phyloP scores from a whole-genome alignment of 2,329 filamentous ascomycete species.

The Mycogone perniciosa region DNA sequence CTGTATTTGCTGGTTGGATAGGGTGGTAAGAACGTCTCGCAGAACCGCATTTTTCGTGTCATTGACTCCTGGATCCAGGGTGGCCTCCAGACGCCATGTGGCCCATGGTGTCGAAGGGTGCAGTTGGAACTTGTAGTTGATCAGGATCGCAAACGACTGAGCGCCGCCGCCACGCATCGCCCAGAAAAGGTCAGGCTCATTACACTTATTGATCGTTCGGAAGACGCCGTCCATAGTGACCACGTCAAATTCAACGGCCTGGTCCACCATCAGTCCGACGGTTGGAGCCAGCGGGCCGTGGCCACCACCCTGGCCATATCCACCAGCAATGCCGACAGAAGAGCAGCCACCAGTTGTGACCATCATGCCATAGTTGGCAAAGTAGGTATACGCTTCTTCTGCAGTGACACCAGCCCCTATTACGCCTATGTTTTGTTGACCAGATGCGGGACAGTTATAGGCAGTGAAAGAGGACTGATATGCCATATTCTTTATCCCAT shows the following conservation, averaged over 20 bases:
- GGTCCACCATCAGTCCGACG: conserved; percentile 51
- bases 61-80: conserved; percentile 12
- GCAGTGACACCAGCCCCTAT: conserved; percentile 2
- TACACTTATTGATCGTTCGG: conserved; percentile 35
- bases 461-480: conserved; percentile 14
- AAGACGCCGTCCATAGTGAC: conserved; percentile 40
- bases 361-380: not conserved
- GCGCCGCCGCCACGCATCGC: conserved; percentile 49
- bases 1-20: not conserved
- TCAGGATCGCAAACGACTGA: not conserved
- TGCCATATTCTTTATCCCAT: conserved; percentile 37
- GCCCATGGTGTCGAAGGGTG: conserved; percentile 2
- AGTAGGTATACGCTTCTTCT: not conserved
- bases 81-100: conserved; percentile 2
- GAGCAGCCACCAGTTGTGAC: conserved; percentile 38
- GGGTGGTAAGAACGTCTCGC: not conserved
- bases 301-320: conserved; percentile 52
- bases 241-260: conserved; percentile 45
- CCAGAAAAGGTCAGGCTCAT: conserved; percentile 53
- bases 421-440: not conserved
- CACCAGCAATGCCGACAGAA: conserved; percentile 47
- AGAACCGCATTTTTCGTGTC: not conserved
- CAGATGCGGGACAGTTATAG: not conserved
- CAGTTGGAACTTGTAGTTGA: conserved; percentile 8
- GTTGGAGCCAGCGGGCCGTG: conserved; percentile 42